Base-by-base conservation (phyloP, 257 asterid genomes). In the Ocimum tenuiflorum region DNA sequence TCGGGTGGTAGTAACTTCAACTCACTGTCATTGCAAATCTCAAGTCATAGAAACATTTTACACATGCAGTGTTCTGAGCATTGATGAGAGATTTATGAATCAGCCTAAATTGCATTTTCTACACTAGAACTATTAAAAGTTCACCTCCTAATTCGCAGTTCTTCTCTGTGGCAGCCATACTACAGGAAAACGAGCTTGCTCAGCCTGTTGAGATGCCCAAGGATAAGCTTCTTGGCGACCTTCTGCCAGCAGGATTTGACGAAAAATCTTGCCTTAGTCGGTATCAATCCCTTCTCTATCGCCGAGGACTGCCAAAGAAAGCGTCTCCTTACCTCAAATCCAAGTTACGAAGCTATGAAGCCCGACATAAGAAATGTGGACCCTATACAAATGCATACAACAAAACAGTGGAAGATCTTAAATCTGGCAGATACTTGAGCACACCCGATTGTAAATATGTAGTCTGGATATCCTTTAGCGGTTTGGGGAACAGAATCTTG, bases 401-500 rank as follows among this genome's bases (percentile, higher is more conserved):
- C 60, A 78, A 56, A 60, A 79, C 91, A 6, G 79, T 86, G 9
- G 35, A 79, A 29, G 31, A 48, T 43, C 85, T 91, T 5, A 79
- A 77, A 54, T 78, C 78, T 3, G 86, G 84, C 47, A 68, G 27
- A 65, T 11, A 66, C 63, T 62, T 71, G 19, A 60, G 36, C 53
- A 47, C 76, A 35, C 48, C 79, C 1, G 88, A 78, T 22, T 91
- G 98, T 39, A 86, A 75, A 14, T 91, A 91, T 69, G 14, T 85
- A 9, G 79, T 89, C n/a, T 91, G 95, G 98, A 71, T 83, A 67
- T 78, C 96, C 48, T 73, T 42, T 29, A 74, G 86, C 41, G 96
- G 96, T 39, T 73, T 87, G 72, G 98, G 96, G 18, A 91, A 89
- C 82, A 71, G 80, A 55, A 78, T 91, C 22, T 65, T 91, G 12